phyloP scores from a whole-genome alignment of 371 early-diverging fungal genomes.

The Nosema muscidifuracis region DNA sequence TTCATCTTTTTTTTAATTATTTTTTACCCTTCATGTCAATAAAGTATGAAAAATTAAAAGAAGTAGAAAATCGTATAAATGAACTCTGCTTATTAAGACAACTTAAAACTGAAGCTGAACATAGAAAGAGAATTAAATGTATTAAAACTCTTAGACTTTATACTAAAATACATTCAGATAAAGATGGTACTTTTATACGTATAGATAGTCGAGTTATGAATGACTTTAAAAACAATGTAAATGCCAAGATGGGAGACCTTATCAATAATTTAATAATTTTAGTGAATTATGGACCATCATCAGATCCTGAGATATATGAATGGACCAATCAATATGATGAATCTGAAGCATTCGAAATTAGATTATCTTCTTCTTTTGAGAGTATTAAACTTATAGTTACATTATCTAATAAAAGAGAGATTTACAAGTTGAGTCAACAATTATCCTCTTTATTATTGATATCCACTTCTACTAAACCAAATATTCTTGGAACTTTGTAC shows the following conservation, averaged over 20 bases:
- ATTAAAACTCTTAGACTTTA: conserved; percentile 52
- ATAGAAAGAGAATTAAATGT: conserved; percentile 62
- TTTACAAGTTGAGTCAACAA: conserved; percentile 32
- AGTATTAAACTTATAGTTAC: conserved; percentile 29
- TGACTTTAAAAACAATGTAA: conserved; percentile 41
- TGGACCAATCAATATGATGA: conserved; percentile 37
- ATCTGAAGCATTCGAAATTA: conserved; percentile 36
- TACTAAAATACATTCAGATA: conserved; percentile 25
- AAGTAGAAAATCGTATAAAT: conserved; percentile 54
- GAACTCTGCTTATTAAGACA: conserved; percentile 46
- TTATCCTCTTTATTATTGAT: conserved; percentile 25
- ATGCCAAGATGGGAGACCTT: neutral
- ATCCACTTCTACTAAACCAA: conserved; percentile 40
- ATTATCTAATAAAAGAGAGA: conserved; percentile 40
- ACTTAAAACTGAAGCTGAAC: conserved; percentile 61
- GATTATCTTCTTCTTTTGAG: neutral
- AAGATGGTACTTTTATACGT: conserved; percentile 36
- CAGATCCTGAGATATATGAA: conserved; percentile 36
- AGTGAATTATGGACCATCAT: too few species aligned
- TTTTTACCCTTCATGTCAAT: conserved; percentile 21
- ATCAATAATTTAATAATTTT: neutral
- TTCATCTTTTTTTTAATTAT: conserved; percentile 2
- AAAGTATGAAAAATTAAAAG: conserved; percentile 45
- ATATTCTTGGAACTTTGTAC: conserved; percentile 45
- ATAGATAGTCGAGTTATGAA: conserved; percentile 55